Conservation (phyloP, 495 filamentous ascomycete genomes). For the Gamarada debralockiae region DNA sequence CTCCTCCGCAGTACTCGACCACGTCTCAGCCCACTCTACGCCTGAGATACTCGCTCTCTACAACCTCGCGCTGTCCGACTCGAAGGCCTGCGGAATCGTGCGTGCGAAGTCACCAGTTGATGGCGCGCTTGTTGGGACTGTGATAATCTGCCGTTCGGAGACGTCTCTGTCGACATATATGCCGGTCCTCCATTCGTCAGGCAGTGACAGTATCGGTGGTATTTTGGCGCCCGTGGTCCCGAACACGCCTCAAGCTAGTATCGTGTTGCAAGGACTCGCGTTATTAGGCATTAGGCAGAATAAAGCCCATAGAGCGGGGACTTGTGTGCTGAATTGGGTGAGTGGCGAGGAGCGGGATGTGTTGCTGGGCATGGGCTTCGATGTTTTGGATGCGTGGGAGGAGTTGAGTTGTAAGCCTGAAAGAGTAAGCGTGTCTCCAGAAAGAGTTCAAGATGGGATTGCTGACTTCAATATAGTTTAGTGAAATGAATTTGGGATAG, state of each 20-base stretch:
- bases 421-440: conserved; percentile 10
- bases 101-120: conserved; percentile 69
- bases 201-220: conserved; percentile 47
- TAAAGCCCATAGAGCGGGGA: conserved; percentile 44
- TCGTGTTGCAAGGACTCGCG: conserved; percentile 75
- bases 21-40: conserved; percentile 69
- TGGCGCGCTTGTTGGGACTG: conserved; percentile 69
- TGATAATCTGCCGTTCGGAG: conserved; percentile 72
- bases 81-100: conserved; percentile 73
- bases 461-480: conserved; percentile 8
- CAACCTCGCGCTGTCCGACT: conserved; percentile 68
- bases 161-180: conserved; percentile 66
- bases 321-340: conserved; percentile 24
- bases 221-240: conserved; percentile 75
- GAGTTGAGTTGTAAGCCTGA: conserved; percentile 22
- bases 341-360: conserved; percentile 22
- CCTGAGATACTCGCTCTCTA: conserved; percentile 84
- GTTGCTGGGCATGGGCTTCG: conserved; percentile 25
- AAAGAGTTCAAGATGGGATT: not conserved
- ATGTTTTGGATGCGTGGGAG: conserved; percentile 26
- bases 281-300: conserved; percentile 79
- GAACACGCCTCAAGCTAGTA: conserved; percentile 57
- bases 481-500: conserved; percentile 16
- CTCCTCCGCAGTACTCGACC: conserved; percentile 67
- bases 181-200: conserved; percentile 47